Percentiles rank a stretch among this genome's conserved stretches.
These are phyloP conservation scores for Aspergillus sp. DNA, from an alignment of 2,329 filamentous ascomycete species.

Conservation along the genomic window DNA sequence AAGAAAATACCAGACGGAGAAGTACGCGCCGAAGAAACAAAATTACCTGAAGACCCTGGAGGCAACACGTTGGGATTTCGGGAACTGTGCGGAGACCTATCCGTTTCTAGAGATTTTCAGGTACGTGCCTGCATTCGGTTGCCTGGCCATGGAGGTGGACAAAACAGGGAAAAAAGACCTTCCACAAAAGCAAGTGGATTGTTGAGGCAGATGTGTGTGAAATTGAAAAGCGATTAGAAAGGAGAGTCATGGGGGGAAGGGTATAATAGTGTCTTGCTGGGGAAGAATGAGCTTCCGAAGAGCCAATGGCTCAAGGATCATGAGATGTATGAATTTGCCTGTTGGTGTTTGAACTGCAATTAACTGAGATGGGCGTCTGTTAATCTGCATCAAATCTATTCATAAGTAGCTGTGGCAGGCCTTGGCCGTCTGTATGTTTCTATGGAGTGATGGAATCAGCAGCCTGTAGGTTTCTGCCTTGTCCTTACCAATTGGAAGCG, in stretches of 20 bases:
- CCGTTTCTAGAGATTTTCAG: no score
- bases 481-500: background rate
- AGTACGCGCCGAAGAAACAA: no score
- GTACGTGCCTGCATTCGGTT: no score
- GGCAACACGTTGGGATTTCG: no score
- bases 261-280: background rate
- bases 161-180: background rate
- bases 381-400: background rate
- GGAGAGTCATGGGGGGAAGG: background rate
- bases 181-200: background rate
- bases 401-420: background rate
- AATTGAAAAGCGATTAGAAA: background rate
- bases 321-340: background rate
- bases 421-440: background rate
- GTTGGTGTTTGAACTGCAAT: background rate
- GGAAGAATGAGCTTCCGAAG: background rate
- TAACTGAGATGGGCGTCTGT: background rate
- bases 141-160: no score
- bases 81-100: no score
- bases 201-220: background rate
- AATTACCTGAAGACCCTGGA: no score
- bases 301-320: background rate
- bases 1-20: no score
- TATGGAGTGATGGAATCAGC: background rate
- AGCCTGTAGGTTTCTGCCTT: background rate